A percentile compares a stretch with the other conserved stretches of the same genome.
phyloP scores from a whole-genome alignment of 129 eudicot genomes.

The Helianthus tuberosus region DNA sequence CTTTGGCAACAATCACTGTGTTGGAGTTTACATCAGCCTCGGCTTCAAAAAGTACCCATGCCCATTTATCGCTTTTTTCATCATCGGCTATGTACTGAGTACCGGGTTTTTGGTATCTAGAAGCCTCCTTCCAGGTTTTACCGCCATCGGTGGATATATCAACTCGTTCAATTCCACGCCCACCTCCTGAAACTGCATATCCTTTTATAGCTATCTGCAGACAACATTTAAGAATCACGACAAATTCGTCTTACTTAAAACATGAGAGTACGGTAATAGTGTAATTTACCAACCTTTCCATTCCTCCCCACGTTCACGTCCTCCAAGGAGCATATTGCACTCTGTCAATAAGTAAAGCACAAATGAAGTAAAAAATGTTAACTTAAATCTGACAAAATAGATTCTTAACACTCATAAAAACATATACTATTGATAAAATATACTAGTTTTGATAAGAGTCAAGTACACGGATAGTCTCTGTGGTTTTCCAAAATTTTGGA shows the following conservation, averaged over 20 bases:
- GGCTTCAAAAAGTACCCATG: conserved; percentile 93
- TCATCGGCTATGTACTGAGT: conserved; percentile 71
- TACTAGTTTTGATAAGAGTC: too few relatives aligned
- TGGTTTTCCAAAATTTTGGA: too few relatives aligned
- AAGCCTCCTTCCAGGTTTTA: conserved; percentile 90
- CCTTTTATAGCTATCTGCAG: conserved; percentile 81
- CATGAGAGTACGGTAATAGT: neutral
- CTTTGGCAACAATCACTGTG: conserved; percentile 90
- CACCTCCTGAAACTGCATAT: conserved; percentile 97
- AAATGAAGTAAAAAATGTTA: conserved; percentile 4
- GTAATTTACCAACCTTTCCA: conserved; percentile 68
- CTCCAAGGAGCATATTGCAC: conserved; percentile 91
- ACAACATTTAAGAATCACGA: conserved; percentile 7
- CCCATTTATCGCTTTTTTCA: conserved; percentile 85
- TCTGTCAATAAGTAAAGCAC: conserved; percentile 52
- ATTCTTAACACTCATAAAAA: neutral
- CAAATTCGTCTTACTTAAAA: neutral
- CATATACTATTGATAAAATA: neutral
- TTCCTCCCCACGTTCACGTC: conserved; percentile 64
- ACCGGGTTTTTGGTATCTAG: conserved; percentile 78
- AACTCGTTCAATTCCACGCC: conserved; percentile 98
- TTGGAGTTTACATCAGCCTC: conserved; percentile 54
- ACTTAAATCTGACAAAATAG: neutral
- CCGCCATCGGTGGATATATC: conserved; percentile 95
- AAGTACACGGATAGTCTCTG: too few relatives aligned